Percentiles rank a stretch among this genome's conserved stretches.
These are phyloP conservation scores for Hibiscus mutabilis DNA, from an alignment of 345 rosid genomes.

Conservation along the genomic window DNA sequence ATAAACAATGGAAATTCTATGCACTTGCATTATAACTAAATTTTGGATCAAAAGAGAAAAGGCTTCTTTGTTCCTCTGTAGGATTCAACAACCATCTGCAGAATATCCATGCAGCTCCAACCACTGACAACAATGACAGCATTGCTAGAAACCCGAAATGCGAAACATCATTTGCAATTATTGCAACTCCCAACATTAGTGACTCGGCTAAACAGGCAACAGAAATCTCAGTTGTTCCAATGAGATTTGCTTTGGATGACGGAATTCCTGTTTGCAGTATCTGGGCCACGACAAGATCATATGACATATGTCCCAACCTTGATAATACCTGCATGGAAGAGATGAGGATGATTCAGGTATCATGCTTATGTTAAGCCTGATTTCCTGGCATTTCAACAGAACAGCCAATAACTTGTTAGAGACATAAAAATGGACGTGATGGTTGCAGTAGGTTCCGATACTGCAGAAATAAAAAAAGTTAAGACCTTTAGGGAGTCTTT, in stretches of 20 bases:
- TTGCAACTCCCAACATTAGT: constrained; percentile 79
- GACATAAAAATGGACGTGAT: background rate
- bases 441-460: background rate
- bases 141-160: constrained; percentile 70
- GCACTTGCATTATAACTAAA: constrained; percentile 9
- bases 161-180: constrained; percentile 73
- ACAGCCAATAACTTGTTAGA: background rate
- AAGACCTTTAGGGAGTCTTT: background rate
- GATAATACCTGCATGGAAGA: constrained; percentile 56
- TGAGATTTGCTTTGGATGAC: constrained; percentile 84
- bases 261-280: constrained; percentile 96
- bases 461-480: background rate
- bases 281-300: constrained; percentile 80
- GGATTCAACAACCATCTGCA: constrained; percentile 79
- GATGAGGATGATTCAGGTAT: background rate
- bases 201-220: constrained; percentile 90
- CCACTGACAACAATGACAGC: constrained; percentile 69
- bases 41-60: constrained; percentile 45
- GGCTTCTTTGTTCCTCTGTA: constrained; percentile 74
- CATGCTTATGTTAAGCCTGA: background rate
- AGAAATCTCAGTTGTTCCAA: constrained; percentile 81
- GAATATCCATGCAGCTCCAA: constrained; percentile 82
- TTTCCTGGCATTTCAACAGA: background rate
- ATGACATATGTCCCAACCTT: constrained; percentile 90
- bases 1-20: background rate